Percentiles rank a stretch among this genome's conserved stretches.
Evolutionary conservation across 495 filamentous ascomycete genomes (phyloP).

Genomic region (Evernia prunastri): DNA sequence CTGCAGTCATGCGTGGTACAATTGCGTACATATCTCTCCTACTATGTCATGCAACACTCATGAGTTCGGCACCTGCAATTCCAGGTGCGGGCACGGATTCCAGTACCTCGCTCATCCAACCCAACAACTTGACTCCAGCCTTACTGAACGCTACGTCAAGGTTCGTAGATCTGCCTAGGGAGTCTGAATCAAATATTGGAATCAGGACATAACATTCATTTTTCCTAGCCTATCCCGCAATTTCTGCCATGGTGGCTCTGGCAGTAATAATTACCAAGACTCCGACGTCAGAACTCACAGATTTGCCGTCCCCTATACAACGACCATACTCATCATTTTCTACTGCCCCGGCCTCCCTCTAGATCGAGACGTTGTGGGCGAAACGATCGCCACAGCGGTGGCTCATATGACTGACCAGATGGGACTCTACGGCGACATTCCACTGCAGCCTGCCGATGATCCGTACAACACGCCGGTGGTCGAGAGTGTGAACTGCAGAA

Average conservation of each 20-base stretch:
- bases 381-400: not conserved
- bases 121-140: not conserved
- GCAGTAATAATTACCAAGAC: not conserved
- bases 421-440: not conserved
- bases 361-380: not conserved
- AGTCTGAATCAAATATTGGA: not conserved
- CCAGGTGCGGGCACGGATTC: not conserved
- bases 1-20: not conserved
- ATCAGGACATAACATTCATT: not conserved
- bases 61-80: not conserved
- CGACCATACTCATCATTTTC: not conserved
- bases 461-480: not conserved
- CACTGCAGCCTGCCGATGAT: not conserved
- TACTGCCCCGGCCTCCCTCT: not conserved
- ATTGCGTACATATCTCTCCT: not conserved
- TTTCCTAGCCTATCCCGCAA: not conserved
- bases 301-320: not conserved
- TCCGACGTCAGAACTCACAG: not conserved
- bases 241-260: not conserved
- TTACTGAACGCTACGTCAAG: not conserved
- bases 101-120: not conserved
- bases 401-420: not conserved
- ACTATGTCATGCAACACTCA: not conserved
- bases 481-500: not conserved
- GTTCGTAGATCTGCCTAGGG: not conserved